Conservation (phyloP, 768 basidiomycete species). For the Phaeotremella skinneri region DNA sequence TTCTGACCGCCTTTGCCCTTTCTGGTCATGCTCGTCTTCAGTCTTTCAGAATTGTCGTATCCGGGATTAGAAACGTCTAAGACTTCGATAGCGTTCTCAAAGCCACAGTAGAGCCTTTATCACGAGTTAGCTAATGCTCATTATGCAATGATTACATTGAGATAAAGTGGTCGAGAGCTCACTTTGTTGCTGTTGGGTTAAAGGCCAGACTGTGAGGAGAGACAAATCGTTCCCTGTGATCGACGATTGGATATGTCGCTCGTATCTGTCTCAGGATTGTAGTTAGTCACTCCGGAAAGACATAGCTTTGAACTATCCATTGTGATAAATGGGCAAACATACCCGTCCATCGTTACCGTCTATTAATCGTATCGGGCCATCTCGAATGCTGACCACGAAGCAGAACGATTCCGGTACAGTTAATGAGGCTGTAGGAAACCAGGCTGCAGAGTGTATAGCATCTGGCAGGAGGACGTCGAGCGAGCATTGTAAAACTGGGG, state of each 20-base stretch:
- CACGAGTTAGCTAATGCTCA: neutral
- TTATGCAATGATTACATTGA: neutral
- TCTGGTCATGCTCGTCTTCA: slow-evolving; percentile 68
- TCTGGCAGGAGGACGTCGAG: slow-evolving; percentile 59
- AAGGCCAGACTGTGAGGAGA: slow-evolving; percentile 83
- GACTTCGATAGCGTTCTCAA: slow-evolving; percentile 78
- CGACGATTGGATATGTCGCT: slow-evolving; percentile 86
- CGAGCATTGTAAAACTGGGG: slow-evolving; percentile 14
- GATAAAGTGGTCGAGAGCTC: slow-evolving; percentile 20
- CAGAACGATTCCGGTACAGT: slow-evolving; percentile 67
- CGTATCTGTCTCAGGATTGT: slow-evolving; percentile 66
- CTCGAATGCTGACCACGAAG: slow-evolving; percentile 77
- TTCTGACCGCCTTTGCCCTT: slow-evolving; percentile 83
- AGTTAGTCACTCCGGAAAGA: slow-evolving; percentile 10
- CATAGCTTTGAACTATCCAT: neutral
- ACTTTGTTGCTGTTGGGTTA: slow-evolving; percentile 68
- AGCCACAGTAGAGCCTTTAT: slow-evolving; percentile 77
- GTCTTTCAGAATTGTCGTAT: slow-evolving; percentile 60
- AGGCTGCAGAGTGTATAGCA: slow-evolving; percentile 72
- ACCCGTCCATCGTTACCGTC: slow-evolving; percentile 78
- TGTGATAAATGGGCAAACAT: neutral
- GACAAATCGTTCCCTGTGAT: slow-evolving; percentile 86
- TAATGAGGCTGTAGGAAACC: slow-evolving; percentile 76
- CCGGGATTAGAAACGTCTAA: slow-evolving; percentile 76
- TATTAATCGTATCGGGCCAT: slow-evolving; percentile 78